Conservation (phyloP, 1,284 basidiomycete species). For the Flammula alnicola region DNA sequence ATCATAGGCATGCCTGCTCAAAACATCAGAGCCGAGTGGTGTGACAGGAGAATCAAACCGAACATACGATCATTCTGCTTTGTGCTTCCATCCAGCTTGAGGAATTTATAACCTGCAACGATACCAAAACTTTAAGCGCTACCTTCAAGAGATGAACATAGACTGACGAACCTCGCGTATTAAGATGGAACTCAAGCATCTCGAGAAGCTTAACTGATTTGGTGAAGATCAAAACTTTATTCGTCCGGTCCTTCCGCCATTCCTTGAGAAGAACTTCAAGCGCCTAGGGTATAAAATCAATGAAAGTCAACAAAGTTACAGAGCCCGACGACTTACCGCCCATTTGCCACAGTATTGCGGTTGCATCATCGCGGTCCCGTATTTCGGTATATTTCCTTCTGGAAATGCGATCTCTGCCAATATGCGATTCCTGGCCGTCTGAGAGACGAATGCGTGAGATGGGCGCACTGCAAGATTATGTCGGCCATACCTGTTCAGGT, state of each 20-base stretch:
- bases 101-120: conserved; percentile 59
- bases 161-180: conserved; percentile 48
- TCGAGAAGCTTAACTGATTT: conserved; percentile 83
- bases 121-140: neutral
- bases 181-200: conserved; percentile 77
- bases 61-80: conserved; percentile 65
- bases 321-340: conserved; percentile 69
- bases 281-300: conserved; percentile 48
- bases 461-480: neutral
- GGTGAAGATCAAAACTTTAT: conserved; percentile 87
- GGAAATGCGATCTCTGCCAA: conserved; percentile 63
- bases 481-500: conserved; percentile 57
- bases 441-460: conserved; percentile 3
- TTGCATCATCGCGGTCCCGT: conserved; percentile 62
- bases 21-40: neutral
- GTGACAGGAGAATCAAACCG: neutral
- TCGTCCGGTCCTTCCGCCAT: conserved; percentile 66
- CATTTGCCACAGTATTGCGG: conserved; percentile 84
- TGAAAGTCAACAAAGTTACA: too few relatives aligned
- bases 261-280: conserved; percentile 66
- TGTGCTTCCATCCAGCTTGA: conserved; percentile 76
- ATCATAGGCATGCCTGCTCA: conserved; percentile 77
- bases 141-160: neutral
- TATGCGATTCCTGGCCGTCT: conserved; percentile 64
- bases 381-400: conserved; percentile 57